These are phyloP conservation scores for Phaeodactylum tricornutum DNA, from an alignment of 108 stramenopile species.

Conservation along the genomic window DNA sequence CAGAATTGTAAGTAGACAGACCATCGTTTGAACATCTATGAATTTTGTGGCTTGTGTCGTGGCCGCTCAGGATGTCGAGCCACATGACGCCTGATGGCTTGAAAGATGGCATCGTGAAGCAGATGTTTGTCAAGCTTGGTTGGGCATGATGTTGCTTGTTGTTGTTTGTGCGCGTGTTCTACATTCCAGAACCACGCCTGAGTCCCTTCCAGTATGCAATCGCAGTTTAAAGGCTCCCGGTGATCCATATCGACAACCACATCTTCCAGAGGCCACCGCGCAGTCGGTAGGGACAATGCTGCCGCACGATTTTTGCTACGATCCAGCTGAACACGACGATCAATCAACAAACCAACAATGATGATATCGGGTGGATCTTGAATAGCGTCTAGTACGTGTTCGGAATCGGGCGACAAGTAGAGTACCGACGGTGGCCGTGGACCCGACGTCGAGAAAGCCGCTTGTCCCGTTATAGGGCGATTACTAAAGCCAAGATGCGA, in stretches of 20 bases:
- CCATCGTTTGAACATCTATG: background rate
- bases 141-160: conserved; percentile 4
- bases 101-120: background rate
- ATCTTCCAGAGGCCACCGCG: conserved; percentile 44
- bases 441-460: too few relatives aligned
- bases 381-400: conserved; percentile 21
- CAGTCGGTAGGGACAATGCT: conserved; percentile 18
- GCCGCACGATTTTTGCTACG: conserved; percentile 44
- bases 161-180: background rate
- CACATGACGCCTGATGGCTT: background rate
- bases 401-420: conserved; percentile 78
- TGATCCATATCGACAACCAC: conserved; percentile 26
- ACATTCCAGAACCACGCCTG: conserved; percentile 63
- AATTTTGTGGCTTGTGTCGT: background rate
- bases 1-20: background rate
- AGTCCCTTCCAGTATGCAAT: conserved; percentile 65
- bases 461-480: background rate
- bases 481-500: background rate
- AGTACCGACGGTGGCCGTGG: too few relatives aligned
- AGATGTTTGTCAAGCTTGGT: background rate
- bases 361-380: conserved; percentile 38
- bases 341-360: conserved; percentile 70
- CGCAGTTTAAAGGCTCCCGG: conserved; percentile 63
- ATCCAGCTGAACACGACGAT: conserved; percentile 61
- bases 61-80: background rate